Conservation (phyloP, 2,329 filamentous ascomycete genomes). For the Fusarium clavum region DNA sequence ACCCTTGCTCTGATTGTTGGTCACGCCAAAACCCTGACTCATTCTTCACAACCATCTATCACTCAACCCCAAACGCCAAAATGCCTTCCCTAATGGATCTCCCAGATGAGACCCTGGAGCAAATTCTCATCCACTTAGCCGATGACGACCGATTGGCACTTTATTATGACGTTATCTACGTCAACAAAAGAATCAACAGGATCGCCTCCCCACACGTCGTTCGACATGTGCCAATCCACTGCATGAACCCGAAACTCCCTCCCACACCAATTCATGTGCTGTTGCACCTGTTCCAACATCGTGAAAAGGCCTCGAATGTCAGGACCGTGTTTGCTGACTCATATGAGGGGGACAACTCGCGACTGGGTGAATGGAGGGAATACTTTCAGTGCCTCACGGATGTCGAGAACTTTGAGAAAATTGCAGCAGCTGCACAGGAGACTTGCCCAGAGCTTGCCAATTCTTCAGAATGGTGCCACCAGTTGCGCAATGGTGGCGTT, state of each 20-base stretch:
- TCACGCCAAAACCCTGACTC: background rate
- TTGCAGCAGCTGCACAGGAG: background rate
- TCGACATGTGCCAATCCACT: background rate
- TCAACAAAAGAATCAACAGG: background rate
- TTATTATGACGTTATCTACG: background rate
- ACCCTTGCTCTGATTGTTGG: background rate
- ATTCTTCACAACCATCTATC: background rate
- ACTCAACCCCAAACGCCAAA: background rate
- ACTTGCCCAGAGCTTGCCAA: background rate
- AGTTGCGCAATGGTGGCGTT: accelerated
- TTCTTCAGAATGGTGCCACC: background rate
- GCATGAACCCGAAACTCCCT: background rate
- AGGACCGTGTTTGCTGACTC: background rate
- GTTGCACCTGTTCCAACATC: background rate
- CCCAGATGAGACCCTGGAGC: background rate
- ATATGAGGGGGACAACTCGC: background rate
- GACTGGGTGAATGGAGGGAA: background rate
- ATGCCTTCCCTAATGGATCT: background rate
- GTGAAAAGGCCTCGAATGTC: background rate
- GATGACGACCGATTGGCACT: background rate
- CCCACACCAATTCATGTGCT: background rate
- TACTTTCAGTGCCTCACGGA: background rate
- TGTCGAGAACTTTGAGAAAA: background rate
- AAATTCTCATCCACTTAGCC: accelerated
- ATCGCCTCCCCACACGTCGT: background rate